Evolutionary conservation across 768 basidiomycete species (phyloP), one percentile per base, ranked within the genome.

Genomic region (Candolleomyces efflorescens): DNA sequence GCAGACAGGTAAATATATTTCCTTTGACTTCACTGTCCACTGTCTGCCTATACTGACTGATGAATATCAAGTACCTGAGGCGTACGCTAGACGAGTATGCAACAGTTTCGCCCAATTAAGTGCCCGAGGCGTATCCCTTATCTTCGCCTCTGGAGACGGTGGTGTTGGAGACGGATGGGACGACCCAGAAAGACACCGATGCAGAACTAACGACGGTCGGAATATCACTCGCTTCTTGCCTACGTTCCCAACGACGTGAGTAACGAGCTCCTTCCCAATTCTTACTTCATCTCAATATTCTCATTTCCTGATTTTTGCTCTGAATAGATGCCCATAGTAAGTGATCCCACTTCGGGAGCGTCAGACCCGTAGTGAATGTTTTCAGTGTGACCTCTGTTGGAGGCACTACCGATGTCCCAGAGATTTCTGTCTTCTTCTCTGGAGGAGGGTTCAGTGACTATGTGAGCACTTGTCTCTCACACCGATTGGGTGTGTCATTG

Each of bases 381-480:
- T 7, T 32, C 32, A 90, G 89, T 60, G 85, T 89, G 18, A 92
- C 89, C 3, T 60, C 85, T 2, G 88, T 92, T 2, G 89, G 89
- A 6, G 89, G 82, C 9, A 90, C 89, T 1, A 69, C 68, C 22
- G 60, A 71, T 41, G 70, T 87, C 51, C 87, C 86, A 0, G 89
- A 91, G 67, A 75, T 75, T 13, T 83, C 82, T 0, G 80, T 78
- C 2, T 73, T 70, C 60, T 86, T 89, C 73, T 88, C 86, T 12
- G 86, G 87, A 1, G 89, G 89, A 39, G 88, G 89, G 2, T 91
- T 90, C 72, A 88, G 86, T 66, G 75, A 86, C 60, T 82, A 82
- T 58, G 18, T 45, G 15, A 38, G 15, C n/a, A n/a, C n/a, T n/a
- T n/a, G n/a, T 32, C 20, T 43, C 5, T 46, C 32, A 11, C 23